Evolutionary conservation across 805 yeast species (phyloP), one percentile per base, ranked within the genome.

Genomic region (Zygotorulaspora florentina): DNA sequence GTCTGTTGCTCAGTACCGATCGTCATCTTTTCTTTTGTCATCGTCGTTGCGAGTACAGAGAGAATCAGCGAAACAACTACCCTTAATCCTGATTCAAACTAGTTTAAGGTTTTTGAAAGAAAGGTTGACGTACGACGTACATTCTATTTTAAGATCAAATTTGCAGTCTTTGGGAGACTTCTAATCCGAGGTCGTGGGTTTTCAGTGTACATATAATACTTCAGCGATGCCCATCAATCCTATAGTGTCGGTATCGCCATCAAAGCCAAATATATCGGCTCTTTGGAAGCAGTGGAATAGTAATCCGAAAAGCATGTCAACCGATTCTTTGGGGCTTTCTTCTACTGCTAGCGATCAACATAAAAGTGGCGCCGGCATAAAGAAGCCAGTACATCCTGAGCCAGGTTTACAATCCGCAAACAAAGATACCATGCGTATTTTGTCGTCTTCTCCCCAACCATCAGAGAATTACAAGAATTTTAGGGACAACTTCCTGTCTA

Each of bases 401-500:
- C 5, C 36, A 10, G 31, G 29, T 30, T 26, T 30, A 16, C 41
- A 17, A 10, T 39, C 41, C 13, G 23, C 42, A 8, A 37, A 17
- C 11, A 45, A 18, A 23, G 34, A 33, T 18, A 11, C 39, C 3
- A 23, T 35, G 15, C 31, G 39, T 23, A 18, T 34, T 18, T 30
- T 43, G 27, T 27, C 43, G 17, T 31, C 46, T 12, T 34, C 50
- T n/a, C 28, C 39, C 10, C 39, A 40, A 9, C 39, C 38, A 13
- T 36, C 42, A 8, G 38, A 30, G 15, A 55, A 65, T 52, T 52
- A 56, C 34, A 62, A 68, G 54, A 59, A 56, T 25, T 68, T 65
- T 38, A 59, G 75, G 46, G 74, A 70, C 48, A 62, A 59, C 39
- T 71, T 70, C 50, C 50, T 71, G 13, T 58, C 66, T 1, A 55